These are phyloP conservation scores for Fusarium newnesense DNA, from an alignment of 2,329 filamentous ascomycete genomes.

Conservation along the genomic window DNA sequence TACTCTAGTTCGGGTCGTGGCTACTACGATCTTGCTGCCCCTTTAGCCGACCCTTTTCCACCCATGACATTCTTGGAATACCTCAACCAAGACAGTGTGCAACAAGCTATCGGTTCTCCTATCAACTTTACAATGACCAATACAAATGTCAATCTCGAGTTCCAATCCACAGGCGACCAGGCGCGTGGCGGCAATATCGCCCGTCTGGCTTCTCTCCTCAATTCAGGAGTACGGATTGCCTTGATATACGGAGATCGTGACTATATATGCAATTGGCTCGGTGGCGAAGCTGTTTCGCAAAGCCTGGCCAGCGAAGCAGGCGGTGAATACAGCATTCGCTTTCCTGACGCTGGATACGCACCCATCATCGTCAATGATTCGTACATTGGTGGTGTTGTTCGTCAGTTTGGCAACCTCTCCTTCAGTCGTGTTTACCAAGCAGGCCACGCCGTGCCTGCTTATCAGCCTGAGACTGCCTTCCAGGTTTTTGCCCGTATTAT, in stretches of 20 bases:
- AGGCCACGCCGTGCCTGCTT: constrained; percentile 70
- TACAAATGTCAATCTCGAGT: constrained; percentile 57
- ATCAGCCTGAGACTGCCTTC: constrained; percentile 69
- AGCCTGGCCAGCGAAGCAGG: constrained; percentile 63
- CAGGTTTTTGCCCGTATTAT: constrained; percentile 71
- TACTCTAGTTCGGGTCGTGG: constrained; percentile 68
- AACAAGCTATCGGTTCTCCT: constrained; percentile 69
- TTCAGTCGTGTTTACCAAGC: constrained; percentile 75
- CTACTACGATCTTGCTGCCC: constrained; percentile 70
- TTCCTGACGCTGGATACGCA: constrained; percentile 75
- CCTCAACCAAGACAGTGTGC: constrained; percentile 68
- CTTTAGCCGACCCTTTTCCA: constrained; percentile 69
- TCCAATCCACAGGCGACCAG: constrained; percentile 66
- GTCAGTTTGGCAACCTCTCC: constrained; percentile 80
- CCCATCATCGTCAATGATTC: constrained; percentile 75
- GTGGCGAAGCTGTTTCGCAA: constrained; percentile 79
- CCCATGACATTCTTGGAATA: constrained; percentile 70
- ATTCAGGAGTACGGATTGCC: constrained; percentile 73
- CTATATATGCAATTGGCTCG: constrained; percentile 74
- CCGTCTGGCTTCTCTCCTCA: constrained; percentile 69
- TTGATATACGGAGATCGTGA: constrained; percentile 76
- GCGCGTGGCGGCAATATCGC: constrained; percentile 70
- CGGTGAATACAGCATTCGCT: constrained; percentile 61
- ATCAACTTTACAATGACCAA: constrained; percentile 68
- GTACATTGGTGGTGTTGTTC: constrained; percentile 77